Base-by-base conservation (phyloP, 768 basidiomycete species). In the Auriscalpium microsporum region DNA sequence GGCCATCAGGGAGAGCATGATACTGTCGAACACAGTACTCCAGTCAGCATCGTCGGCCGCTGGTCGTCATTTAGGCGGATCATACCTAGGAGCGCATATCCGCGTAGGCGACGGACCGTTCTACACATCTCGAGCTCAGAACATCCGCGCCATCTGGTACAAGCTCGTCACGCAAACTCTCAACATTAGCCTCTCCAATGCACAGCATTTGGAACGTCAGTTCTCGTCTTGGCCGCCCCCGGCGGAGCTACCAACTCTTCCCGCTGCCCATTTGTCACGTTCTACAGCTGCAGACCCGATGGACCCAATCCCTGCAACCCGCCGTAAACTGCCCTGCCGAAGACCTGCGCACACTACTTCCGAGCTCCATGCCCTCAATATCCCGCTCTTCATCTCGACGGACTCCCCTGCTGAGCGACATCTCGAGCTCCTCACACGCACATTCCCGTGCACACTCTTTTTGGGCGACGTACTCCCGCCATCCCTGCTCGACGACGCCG, bases 71-170 rank as follows among this genome's bases (percentile, higher is more conserved):
- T 66, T 84, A 16, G 78, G 75, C 34, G 73, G 58, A 6, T 58
- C 64, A 2, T 91, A 83, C 63, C 64, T 86, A 19, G 84, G 79
- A 1, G 77, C 78, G 3, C 88, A 91, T 62, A 65, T 91, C 2
- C 80, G 90, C 8, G 62, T 88, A 8, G 83, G 83, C 4, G 87
- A 90, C 59, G 85, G 87, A 1, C 60, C 70, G 0, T 93, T 90
- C 65, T 71, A 69, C 58, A 61, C 58, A 16, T 68, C 74, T 10
- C 72, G 74, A 7, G 60, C 63, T 16, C 56, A 52, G 28, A 86
- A 78, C 38, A 69, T 77, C 33, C 72, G 76, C 42, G 56, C 63
- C 9, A 62, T 81, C 19, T 90, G 84, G 82, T 77, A 77, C 73
- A 74, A 72, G 58, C 71, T 90, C 3, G 71, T 89, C 4, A 71